Percentiles rank a stretch among this genome's conserved stretches.
Conservation (phyloP, 768 basidiomycete species). For the Hydnomerulius pinastri region DNA sequence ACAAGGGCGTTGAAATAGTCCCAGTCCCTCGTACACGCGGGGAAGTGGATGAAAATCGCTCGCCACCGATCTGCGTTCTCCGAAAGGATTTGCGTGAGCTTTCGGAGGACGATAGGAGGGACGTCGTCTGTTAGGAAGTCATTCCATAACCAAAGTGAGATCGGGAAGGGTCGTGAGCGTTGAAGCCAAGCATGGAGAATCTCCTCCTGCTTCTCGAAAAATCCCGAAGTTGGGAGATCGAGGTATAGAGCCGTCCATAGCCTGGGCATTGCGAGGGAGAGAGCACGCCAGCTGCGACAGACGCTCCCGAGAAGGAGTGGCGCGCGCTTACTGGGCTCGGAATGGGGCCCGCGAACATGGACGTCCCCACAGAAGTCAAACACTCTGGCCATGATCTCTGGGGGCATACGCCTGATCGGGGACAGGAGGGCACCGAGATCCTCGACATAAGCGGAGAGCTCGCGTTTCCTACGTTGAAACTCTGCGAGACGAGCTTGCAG, state of each 20-base stretch:
- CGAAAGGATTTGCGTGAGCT: slow-evolving; percentile 16
- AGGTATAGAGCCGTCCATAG: slow-evolving; percentile 35
- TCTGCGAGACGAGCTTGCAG: slow-evolving; percentile 32
- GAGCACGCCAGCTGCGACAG: slow-evolving; percentile 29
- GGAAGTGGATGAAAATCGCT: slow-evolving; percentile 33
- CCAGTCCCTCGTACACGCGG: slow-evolving; percentile 29
- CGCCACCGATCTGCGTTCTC: slow-evolving; percentile 31
- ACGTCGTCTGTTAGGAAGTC: slow-evolving; percentile 35
- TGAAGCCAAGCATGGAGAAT: slow-evolving; percentile 29
- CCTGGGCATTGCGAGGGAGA: slow-evolving; percentile 29
- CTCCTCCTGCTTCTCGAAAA: slow-evolving; percentile 23
- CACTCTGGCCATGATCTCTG: slow-evolving; percentile 34
- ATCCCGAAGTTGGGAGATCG: slow-evolving; percentile 27
- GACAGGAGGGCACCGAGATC: slow-evolving; percentile 35
- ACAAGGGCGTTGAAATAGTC: slow-evolving; percentile 26
- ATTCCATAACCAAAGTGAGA: slow-evolving; percentile 33
- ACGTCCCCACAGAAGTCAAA: slow-evolving; percentile 34
- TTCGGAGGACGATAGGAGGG: slow-evolving; percentile 25
- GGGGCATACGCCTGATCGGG: slow-evolving; percentile 34
- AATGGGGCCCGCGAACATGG: slow-evolving; percentile 27
- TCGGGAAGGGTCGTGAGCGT: slow-evolving; percentile 25
- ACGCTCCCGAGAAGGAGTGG: slow-evolving; percentile 31
- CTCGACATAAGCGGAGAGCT: slow-evolving; percentile 31
- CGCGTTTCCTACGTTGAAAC: slow-evolving; percentile 28
- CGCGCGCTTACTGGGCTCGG: slow-evolving; percentile 30